Conservation (phyloP, 1,284 basidiomycete genomes). For the Pascua guehoae region DNA sequence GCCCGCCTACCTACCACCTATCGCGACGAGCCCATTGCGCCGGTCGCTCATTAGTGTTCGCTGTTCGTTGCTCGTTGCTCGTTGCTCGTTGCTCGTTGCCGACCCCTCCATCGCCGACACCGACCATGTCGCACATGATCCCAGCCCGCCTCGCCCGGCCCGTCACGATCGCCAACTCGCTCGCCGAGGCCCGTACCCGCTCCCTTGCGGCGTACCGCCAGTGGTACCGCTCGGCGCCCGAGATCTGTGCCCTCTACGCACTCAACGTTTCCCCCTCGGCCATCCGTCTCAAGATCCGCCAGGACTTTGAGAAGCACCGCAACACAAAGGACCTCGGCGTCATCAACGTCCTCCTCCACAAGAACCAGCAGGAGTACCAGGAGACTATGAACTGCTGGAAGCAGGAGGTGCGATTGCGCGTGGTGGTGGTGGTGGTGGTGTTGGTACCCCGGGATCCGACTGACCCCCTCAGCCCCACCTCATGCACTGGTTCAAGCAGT, state of each 20-base stretch:
- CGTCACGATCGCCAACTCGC: slow-evolving; percentile 59
- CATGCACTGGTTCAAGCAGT: slow-evolving; percentile 50
- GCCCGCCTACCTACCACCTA: slow-evolving; percentile 5
- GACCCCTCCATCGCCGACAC: neutral
- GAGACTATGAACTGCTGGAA: slow-evolving; percentile 95
- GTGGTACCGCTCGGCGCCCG: slow-evolving; percentile 89
- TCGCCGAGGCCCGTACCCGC: slow-evolving; percentile 67
- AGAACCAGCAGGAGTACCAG: slow-evolving; percentile 85
- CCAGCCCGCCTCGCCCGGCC: slow-evolving; percentile 79
- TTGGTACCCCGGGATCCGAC: too few species aligned
- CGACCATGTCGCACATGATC: slow-evolving; percentile 75
- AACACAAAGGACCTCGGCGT: slow-evolving; percentile 76
- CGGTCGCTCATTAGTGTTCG: too few species aligned
- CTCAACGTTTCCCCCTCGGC: slow-evolving; percentile 77
- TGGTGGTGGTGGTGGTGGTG: too few species aligned
- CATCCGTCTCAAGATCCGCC: slow-evolving; percentile 77
- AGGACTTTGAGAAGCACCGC: slow-evolving; percentile 82
- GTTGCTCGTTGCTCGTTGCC: neutral
- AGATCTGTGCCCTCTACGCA: slow-evolving; percentile 79
- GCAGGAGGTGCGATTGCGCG: slow-evolving; percentile 58
- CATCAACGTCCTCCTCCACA: slow-evolving; percentile 83
- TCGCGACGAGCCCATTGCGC: slow-evolving; percentile 8
- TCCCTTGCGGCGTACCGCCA: slow-evolving; percentile 79
- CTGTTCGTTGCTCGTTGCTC: too few species aligned
- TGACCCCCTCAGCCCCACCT: slow-evolving; percentile 47